These are phyloP conservation scores for Phytopythium mirpurense DNA, from an alignment of 352 stramenopile genomes.

Conservation along the genomic window DNA sequence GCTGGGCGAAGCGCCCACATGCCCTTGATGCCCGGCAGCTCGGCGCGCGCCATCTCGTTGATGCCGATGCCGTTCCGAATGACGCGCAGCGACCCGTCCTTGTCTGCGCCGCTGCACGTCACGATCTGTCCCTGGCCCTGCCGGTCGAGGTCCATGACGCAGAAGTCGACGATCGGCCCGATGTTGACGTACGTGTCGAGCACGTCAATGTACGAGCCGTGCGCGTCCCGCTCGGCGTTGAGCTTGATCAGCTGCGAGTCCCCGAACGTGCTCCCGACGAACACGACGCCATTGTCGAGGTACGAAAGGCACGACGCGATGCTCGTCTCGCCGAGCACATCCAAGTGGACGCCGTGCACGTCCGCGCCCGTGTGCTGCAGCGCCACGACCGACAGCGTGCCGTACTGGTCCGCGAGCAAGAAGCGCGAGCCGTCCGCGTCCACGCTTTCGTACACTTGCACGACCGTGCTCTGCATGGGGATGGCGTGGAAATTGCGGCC, in stretches of 20 bases:
- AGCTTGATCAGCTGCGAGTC: constrained; percentile 96
- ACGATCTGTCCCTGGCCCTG: constrained; percentile 95
- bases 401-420: constrained; percentile 88
- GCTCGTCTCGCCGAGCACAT: constrained; percentile 92
- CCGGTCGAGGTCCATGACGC: constrained; percentile 93
- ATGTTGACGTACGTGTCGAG: constrained; percentile 97
- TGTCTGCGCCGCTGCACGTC: constrained; percentile 94
- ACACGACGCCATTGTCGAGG: constrained; percentile 93
- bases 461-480: constrained; percentile 88
- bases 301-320: constrained; percentile 91
- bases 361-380: constrained; percentile 73
- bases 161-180: constrained; percentile 98
- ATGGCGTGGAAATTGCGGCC: constrained; percentile 87
- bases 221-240: constrained; percentile 62
- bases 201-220: constrained; percentile 89
- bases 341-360: constrained; percentile 83
- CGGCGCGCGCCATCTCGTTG: constrained; percentile 93
- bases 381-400: constrained; percentile 84
- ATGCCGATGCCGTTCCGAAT: constrained; percentile 99
- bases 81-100: constrained; percentile 95
- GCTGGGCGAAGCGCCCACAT: constrained; percentile 94
- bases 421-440: constrained; percentile 88
- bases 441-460: constrained; percentile 86
- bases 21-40: constrained; percentile 96
- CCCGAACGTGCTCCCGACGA: constrained; percentile 92